Percentiles rank a stretch among this genome's conserved stretches.
phyloP scores from a whole-genome alignment of 192 early-diverging fungal species.

The Backusella tuberculispora region DNA sequence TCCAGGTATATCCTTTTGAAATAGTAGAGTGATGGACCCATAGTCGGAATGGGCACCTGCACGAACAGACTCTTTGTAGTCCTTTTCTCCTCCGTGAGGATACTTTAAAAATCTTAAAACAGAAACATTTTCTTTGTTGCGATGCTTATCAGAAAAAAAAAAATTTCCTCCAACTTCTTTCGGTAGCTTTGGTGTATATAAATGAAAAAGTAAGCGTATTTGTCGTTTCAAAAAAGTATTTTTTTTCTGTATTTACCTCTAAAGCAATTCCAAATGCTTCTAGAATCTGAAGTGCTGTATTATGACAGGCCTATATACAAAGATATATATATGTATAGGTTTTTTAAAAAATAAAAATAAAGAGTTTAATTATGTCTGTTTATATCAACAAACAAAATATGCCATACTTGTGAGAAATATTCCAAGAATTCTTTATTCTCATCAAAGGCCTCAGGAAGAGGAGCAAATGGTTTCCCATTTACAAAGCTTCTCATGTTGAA shows the following conservation, averaged over 20 bases:
- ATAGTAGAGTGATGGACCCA: conserved; percentile 68
- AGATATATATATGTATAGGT: too few relatives aligned
- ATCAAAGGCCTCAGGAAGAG: conserved; percentile 40
- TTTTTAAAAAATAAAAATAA: background rate
- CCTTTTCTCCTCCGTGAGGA: conserved; percentile 47
- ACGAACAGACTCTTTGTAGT: conserved; percentile 47
- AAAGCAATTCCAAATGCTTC: conserved; percentile 65
- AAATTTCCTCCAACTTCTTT: conserved; percentile 52
- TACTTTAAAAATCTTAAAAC: conserved; percentile 67
- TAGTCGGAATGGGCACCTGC: conserved; percentile 69
- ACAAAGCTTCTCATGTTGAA: conserved; percentile 57
- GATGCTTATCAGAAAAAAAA: conserved; percentile 55
- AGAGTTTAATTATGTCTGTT: background rate
- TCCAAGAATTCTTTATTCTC: conserved; percentile 29
- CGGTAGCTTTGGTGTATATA: conserved; percentile 46
- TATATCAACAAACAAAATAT: background rate
- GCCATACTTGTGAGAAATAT: conserved; percentile 46
- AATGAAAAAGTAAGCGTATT: background rate
- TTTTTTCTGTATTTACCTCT: conserved; percentile 51
- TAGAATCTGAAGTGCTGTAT: conserved; percentile 52
- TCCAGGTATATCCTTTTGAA: conserved; percentile 66
- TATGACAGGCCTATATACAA: conserved; percentile 53
- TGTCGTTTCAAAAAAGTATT: background rate
- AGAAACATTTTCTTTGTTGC: conserved; percentile 49
- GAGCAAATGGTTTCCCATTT: conserved; percentile 42